A percentile compares a stretch with the other conserved stretches of the same genome.
Evolutionary conservation across 2,329 filamentous ascomycete genomes (phyloP).

Genomic region (Phialophora verrucosa): DNA sequence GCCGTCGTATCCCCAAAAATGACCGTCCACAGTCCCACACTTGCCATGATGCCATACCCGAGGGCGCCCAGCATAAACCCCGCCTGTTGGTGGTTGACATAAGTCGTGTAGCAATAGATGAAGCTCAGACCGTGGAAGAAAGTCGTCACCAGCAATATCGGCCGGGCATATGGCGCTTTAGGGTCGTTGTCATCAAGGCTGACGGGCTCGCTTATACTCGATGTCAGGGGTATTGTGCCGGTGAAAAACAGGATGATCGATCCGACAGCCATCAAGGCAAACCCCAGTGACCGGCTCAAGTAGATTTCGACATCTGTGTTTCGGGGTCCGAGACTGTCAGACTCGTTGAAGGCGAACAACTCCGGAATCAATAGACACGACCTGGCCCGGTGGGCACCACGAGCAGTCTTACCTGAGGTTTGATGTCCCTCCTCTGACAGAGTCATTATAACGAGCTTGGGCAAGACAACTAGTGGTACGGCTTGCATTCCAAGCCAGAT

Average conservation of each 20-base stretch:
- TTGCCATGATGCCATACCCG: constrained; percentile 63
- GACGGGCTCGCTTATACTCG: constrained; percentile 49
- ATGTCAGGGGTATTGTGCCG: constrained; percentile 70
- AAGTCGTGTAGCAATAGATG: constrained; percentile 72
- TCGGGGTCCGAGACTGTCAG: constrained; percentile 21
- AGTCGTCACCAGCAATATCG: constrained; percentile 69
- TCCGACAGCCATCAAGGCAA: constrained; percentile 69
- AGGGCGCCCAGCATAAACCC: constrained; percentile 66
- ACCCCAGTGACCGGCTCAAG: constrained; percentile 72
- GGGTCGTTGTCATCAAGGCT: constrained; percentile 53
- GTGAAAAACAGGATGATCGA: constrained; percentile 70
- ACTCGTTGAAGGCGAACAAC: neutral
- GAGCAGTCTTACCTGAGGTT: constrained; percentile 54
- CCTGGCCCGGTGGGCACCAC: neutral
- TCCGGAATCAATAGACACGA: neutral
- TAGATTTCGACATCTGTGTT: constrained; percentile 69
- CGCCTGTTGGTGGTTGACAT: constrained; percentile 60
- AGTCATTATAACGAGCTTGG: constrained; percentile 66
- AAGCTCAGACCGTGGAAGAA: constrained; percentile 68
- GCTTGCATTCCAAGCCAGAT: constrained; percentile 54
- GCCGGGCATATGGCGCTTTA: constrained; percentile 67
- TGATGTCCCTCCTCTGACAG: constrained; percentile 63
- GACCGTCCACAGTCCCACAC: constrained; percentile 69
- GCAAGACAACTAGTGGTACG: constrained; percentile 63
- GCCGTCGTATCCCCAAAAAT: constrained; percentile 64